Evolutionary conservation across 2,329 filamentous ascomycete genomes (phyloP).

Genomic region (Daldinia sp.): DNA sequence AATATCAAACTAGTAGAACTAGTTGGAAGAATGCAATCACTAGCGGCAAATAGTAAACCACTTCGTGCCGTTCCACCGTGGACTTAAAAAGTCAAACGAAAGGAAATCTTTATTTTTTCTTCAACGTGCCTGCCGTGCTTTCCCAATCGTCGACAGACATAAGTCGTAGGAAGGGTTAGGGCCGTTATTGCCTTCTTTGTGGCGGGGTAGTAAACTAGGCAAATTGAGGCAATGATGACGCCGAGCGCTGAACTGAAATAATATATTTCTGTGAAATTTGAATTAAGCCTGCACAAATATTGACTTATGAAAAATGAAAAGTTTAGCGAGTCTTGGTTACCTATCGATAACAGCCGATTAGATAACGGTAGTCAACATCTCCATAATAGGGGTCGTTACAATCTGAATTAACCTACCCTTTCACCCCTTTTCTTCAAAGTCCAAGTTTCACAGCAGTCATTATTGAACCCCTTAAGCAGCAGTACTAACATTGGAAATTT

Average conservation of each 20-base stretch:
- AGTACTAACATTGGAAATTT: too few relatives aligned
- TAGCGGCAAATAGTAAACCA: slow-evolving; percentile 7
- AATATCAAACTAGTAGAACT: slow-evolving; percentile 12
- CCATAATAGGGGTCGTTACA: neutral
- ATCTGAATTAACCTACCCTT: neutral
- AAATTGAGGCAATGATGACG: slow-evolving; percentile 24
- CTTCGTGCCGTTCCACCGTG: slow-evolving; percentile 8
- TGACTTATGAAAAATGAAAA: slow-evolving; percentile 20
- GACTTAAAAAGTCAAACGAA: slow-evolving; percentile 3
- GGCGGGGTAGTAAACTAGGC: slow-evolving; percentile 29
- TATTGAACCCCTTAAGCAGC: too few relatives aligned
- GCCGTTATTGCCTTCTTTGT: slow-evolving; percentile 31
- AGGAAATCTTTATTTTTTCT: slow-evolving; percentile 12
- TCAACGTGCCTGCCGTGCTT: slow-evolving; percentile 1
- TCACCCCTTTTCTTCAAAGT: slow-evolving; percentile 8
- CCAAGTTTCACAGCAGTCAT: too few relatives aligned
- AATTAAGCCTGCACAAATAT: slow-evolving; percentile 21
- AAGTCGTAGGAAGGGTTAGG: slow-evolving; percentile 39
- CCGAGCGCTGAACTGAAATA: slow-evolving; percentile 7
- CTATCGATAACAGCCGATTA: slow-evolving; percentile 35
- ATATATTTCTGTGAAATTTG: slow-evolving; percentile 28
- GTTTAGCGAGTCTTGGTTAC: slow-evolving; percentile 27
- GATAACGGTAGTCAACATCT: neutral
- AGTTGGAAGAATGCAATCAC: slow-evolving; percentile 2
- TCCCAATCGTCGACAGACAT: neutral